These are phyloP conservation scores for Pulveroboletus ravenelii DNA, from an alignment of 768 basidiomycete species.

Conservation along the genomic window DNA sequence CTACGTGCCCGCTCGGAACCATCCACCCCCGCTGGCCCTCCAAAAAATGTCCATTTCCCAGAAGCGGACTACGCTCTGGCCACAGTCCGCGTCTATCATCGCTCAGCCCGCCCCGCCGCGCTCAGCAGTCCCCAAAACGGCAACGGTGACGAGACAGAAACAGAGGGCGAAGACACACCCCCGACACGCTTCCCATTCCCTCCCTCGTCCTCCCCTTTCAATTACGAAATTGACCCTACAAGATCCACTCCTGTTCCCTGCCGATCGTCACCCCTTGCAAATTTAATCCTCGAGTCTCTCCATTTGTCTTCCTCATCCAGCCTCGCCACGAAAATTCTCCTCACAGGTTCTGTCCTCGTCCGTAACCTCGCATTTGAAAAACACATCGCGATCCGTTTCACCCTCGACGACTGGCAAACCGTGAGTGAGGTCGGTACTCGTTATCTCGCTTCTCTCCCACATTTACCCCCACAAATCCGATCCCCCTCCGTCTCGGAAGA, in stretches of 20 bases:
- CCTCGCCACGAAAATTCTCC: conserved; percentile 25
- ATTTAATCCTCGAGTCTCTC: conserved; percentile 38
- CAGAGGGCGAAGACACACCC: conserved; percentile 30
- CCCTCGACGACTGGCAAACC: conserved; percentile 92
- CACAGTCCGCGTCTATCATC: conserved; percentile 57
- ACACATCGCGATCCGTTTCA: conserved; percentile 79
- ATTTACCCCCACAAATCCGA: conserved; percentile 31
- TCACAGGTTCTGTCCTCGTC: conserved; percentile 77
- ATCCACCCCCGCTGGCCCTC: conserved; percentile 46
- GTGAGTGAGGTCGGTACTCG: conserved; percentile 75
- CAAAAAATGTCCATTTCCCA: conserved; percentile 90
- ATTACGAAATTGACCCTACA: conserved; percentile 22
- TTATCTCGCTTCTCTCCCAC: conserved; percentile 40
- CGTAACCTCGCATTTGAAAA: conserved; percentile 87
- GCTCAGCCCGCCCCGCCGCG: conserved; percentile 65
- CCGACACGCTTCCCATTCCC: conserved; percentile 21
- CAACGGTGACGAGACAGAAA: conserved; percentile 42
- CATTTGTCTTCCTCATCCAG: conserved; percentile 20
- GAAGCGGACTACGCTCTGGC: conserved; percentile 56
- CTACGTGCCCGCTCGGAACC: conserved; percentile 54
- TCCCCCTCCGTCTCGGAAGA: not conserved
- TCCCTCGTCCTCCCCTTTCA: conserved; percentile 14
- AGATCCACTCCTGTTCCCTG: conserved; percentile 12
- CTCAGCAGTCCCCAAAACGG: conserved; percentile 27
- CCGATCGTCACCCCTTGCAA: conserved; percentile 11